These are phyloP conservation scores for Limnanthes douglasii DNA, from an alignment of 345 rosid genomes.

Conservation along the genomic window DNA sequence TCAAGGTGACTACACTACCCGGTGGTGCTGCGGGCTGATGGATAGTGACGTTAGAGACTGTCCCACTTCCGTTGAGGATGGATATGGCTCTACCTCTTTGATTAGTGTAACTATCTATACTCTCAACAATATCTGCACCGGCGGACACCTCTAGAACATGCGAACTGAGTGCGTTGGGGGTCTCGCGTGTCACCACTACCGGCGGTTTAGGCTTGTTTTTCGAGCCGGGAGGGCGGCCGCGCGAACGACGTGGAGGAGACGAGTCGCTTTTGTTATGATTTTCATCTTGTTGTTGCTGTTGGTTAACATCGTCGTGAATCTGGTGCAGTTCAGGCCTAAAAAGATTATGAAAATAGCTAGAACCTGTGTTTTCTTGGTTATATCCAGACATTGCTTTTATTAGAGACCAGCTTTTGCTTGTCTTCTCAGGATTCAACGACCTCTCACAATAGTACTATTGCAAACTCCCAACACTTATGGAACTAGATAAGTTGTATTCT, in stretches of 20 bases:
- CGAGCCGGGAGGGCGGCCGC: constrained; percentile 76
- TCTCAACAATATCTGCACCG: constrained; percentile 52
- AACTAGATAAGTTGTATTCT: too few species aligned
- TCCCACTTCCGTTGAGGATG: constrained; percentile 48
- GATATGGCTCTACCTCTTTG: constrained; percentile 58
- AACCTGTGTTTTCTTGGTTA: constrained; percentile 12
- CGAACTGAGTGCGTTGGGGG: constrained; percentile 64
- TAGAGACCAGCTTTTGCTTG: too few species aligned
- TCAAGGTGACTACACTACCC: constrained; percentile 46
- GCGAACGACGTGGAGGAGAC: constrained; percentile 34
- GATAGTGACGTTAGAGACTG: constrained; percentile 35
- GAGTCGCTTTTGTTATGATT: constrained; percentile 13
- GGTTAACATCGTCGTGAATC: constrained; percentile 3
- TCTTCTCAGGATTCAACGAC: too few species aligned
- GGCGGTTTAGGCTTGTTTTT: constrained; percentile 70
- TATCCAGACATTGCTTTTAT: too few species aligned
- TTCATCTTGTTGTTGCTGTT: constrained; percentile 14
- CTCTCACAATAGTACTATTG: too few species aligned
- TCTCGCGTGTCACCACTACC: constrained; percentile 50
- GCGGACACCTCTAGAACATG: constrained; percentile 54
- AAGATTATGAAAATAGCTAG: constrained; percentile 28
- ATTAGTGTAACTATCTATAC: constrained; percentile 34
- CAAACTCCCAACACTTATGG: too few species aligned
- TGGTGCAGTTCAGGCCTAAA: constrained; percentile 28
- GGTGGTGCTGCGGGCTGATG: constrained; percentile 34